Evolutionary conservation across 345 rosid genomes (phyloP).

Genomic region (Eutrema yunnanense): DNA sequence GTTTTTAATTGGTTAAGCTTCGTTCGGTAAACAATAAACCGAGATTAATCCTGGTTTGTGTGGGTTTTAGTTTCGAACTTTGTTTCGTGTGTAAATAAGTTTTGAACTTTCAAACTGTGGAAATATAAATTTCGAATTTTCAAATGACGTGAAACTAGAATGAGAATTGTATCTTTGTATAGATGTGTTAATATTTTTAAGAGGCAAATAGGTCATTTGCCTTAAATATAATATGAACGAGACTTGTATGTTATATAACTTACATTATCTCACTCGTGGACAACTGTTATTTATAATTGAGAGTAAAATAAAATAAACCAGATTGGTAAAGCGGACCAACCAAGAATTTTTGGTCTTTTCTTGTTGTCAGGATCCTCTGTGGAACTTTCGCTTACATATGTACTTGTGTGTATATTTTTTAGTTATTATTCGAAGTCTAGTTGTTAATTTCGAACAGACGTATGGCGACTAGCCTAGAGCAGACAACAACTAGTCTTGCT

Average conservation of each 20-base stretch:
- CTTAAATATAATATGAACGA: not conserved
- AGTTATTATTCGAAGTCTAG: not conserved
- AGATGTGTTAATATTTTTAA: too few relatives aligned
- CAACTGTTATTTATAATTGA: constrained; percentile 15
- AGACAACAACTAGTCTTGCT: not conserved
- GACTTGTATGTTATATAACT: not conserved
- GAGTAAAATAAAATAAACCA: not conserved
- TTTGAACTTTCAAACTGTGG: too few relatives aligned
- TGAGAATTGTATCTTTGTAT: too few relatives aligned
- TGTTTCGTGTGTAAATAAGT: too few relatives aligned
- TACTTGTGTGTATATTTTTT: not conserved
- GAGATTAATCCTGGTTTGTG: too few relatives aligned
- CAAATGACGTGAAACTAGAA: too few relatives aligned
- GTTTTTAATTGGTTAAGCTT: too few relatives aligned
- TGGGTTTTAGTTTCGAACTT: too few relatives aligned
- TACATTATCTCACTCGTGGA: constrained; percentile 24
- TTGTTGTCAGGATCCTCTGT: constrained; percentile 24
- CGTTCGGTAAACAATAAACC: too few relatives aligned
- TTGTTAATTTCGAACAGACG: not conserved
- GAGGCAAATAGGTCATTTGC: too few relatives aligned
- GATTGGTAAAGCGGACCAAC: constrained; percentile 28
- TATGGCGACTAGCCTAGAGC: not conserved
- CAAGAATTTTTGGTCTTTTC: constrained; percentile 26
- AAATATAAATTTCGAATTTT: too few relatives aligned
- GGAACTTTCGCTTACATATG: constrained; percentile 24